Percentiles rank a stretch among this genome's conserved stretches.
These are phyloP conservation scores for Colletotrichum orbiculare DNA, from an alignment of 2,329 filamentous ascomycete genomes.

Conservation along the genomic window DNA sequence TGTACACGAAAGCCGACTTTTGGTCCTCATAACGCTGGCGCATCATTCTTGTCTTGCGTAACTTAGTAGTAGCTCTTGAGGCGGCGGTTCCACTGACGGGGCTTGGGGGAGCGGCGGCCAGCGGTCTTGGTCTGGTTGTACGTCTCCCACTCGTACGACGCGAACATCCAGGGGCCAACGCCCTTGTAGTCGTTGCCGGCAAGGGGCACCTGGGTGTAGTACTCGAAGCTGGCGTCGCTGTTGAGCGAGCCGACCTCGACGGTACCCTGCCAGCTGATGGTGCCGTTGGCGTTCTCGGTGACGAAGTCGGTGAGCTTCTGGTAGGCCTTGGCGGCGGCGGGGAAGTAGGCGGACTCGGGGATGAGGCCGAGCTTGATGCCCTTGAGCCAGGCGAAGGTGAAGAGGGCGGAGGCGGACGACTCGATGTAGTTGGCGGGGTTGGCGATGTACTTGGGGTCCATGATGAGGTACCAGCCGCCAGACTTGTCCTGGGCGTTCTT, in stretches of 20 bases:
- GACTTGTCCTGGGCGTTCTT: conserved; percentile 53
- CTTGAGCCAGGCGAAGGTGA: conserved; percentile 60
- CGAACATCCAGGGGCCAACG: conserved; percentile 38
- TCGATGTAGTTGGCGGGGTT: conserved; percentile 69
- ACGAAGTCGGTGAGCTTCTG: conserved; percentile 58
- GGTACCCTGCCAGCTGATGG: conserved; percentile 62
- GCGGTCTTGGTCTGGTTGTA: conserved; percentile 30
- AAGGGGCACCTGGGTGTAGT: conserved; percentile 28
- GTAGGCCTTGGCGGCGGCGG: conserved; percentile 47
- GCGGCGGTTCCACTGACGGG: conserved; percentile 28
- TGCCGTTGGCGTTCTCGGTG: conserved; percentile 58
- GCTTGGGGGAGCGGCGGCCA: conserved; percentile 4
- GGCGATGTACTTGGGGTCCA: conserved; percentile 60
- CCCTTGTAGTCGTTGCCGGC: conserved; percentile 39
- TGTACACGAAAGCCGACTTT: conserved; percentile 25
- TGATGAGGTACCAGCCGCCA: conserved; percentile 69
- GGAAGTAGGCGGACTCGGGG: conserved; percentile 50
- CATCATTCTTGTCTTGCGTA: neutral
- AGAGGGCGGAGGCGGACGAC: conserved; percentile 69
- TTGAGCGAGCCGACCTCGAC: conserved; percentile 63
- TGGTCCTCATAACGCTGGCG: neutral
- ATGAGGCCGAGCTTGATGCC: conserved; percentile 42
- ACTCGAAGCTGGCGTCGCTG: conserved; percentile 60
- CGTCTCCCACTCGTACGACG: conserved; percentile 40
- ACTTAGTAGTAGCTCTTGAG: conserved; percentile 16